Evolutionary conservation across 2,329 filamentous ascomycete genomes (phyloP).

Genomic region (Neopestalotiopsis sp.): DNA sequence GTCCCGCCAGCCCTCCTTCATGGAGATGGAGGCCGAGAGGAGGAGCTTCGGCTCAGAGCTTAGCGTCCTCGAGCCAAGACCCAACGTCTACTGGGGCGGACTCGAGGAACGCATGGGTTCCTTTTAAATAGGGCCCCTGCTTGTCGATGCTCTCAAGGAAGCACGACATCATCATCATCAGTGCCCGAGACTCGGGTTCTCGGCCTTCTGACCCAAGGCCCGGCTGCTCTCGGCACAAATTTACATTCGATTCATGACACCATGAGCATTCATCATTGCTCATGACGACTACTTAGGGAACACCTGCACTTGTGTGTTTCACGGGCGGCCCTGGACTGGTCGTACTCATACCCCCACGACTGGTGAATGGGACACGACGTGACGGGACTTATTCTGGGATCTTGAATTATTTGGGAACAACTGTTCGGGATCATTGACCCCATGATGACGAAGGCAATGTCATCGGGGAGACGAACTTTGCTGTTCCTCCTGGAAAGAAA

Average conservation of each 20-base stretch:
- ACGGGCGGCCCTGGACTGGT: constrained; percentile 19
- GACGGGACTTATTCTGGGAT: constrained; percentile 12
- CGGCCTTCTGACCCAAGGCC: not conserved
- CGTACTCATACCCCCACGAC: constrained; percentile 7
- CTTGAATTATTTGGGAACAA: not conserved
- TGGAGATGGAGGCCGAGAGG: constrained; percentile 63
- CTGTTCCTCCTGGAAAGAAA: not conserved
- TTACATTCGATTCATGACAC: constrained; percentile 13
- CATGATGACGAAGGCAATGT: not conserved
- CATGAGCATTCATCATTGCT: not conserved
- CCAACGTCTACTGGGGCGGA: constrained; percentile 67
- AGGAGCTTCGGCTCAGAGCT: constrained; percentile 57
- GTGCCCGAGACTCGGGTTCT: not conserved
- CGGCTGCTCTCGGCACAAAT: not conserved
- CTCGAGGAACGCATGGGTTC: constrained; percentile 64
- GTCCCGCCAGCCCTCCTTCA: constrained; percentile 60
- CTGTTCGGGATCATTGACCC: not conserved
- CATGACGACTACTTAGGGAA: constrained; percentile 1
- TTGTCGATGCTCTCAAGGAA: not conserved
- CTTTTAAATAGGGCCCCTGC: constrained; percentile 30
- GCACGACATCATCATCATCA: not conserved
- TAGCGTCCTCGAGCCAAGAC: constrained; percentile 64
- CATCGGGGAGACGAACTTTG: not conserved
- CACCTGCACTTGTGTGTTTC: constrained; percentile 4
- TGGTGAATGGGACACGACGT: constrained; percentile 16